Base-by-base conservation (phyloP, 202 grass and related monocot species). In the Dendrocalamus latiflorus region DNA sequence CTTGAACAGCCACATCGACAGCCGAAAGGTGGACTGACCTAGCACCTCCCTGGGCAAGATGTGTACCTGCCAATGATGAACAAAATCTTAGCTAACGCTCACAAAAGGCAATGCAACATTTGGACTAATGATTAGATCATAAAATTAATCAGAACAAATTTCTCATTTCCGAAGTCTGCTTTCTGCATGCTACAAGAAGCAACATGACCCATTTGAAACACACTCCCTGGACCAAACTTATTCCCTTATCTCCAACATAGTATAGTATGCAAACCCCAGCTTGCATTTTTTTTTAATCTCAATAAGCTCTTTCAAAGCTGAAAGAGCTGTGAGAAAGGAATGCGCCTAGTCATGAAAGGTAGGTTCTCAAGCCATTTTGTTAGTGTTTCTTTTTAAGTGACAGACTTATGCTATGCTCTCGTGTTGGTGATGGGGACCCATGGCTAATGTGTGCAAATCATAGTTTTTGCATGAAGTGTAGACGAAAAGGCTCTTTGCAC, bases 41-140 rank as follows among this genome's bases (percentile, higher is more conserved):
- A 99, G 86, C 85, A 99, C 91, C 77, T 96, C 97, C 79, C 97
- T 87, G 69, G 97, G 97, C 83, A 99, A 91, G 64, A 99, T 79
- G 89, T 99, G 97, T 49, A 99, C 93, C 97, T 99, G 91, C 25
- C 68, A 90, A 77, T 92, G 71, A 78, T 68, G 73, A 81, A 86
- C 57, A 75, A 65, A 87, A 91, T 70, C 49, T 90, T 74, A 89
- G 81, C 59, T 62, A 73, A 70, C 62, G 26, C 77, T 80, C 75
- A 78, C 68, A 86, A 85, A 90, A 89, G 72, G 84, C 58, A 68
- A 68, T 39, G 51, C 59, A 76, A 80, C 86, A 91, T 91, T 85
- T 94, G 89, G 61, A 84, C 45, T 89, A 83, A 94, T 90, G 83
- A 95, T 95, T 90, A 80, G 80, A 85, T 72, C 83, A 90, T 68